These are phyloP conservation scores for Trifolium pratense DNA, from an alignment of 306 rosid species.

Conservation along the genomic window DNA sequence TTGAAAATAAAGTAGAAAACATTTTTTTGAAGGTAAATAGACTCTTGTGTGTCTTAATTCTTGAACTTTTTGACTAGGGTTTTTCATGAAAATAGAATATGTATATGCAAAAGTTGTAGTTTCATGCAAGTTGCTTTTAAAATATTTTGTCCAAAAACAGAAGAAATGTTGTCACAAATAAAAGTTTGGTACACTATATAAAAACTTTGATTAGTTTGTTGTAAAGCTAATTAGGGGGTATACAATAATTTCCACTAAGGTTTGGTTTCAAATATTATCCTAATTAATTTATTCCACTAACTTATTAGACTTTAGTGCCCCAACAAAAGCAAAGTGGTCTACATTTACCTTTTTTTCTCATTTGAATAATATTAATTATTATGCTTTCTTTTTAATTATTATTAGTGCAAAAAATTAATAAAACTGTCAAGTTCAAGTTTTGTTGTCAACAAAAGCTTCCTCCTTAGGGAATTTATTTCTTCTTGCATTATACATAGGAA, in stretches of 20 bases:
- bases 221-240: slow-evolving; percentile 47
- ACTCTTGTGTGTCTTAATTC: neutral
- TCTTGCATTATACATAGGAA: slow-evolving; percentile 48
- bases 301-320: slow-evolving; percentile 66
- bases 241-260: slow-evolving; percentile 58
- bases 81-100: neutral
- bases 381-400: neutral
- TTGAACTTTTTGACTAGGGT: neutral
- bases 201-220: slow-evolving; percentile 37
- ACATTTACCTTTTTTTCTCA: slow-evolving; percentile 52
- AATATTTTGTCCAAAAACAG: slow-evolving; percentile 5
- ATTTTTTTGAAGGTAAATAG: neutral
- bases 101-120: neutral
- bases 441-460: slow-evolving; percentile 36
- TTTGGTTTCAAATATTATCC: slow-evolving; percentile 45
- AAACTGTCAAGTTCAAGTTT: slow-evolving; percentile 52
- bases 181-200: slow-evolving; percentile 38
- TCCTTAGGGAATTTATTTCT: slow-evolving; percentile 29
- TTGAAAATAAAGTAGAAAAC: neutral
- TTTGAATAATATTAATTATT: slow-evolving; percentile 47
- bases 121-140: slow-evolving; percentile 20
- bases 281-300: slow-evolving; percentile 59
- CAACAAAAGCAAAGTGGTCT: slow-evolving; percentile 82
- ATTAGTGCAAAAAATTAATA: slow-evolving; percentile 2
- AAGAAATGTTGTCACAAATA: slow-evolving; percentile 16